phyloP scores from a whole-genome alignment of 805 yeast species.

The Soucietia sequanensis region DNA sequence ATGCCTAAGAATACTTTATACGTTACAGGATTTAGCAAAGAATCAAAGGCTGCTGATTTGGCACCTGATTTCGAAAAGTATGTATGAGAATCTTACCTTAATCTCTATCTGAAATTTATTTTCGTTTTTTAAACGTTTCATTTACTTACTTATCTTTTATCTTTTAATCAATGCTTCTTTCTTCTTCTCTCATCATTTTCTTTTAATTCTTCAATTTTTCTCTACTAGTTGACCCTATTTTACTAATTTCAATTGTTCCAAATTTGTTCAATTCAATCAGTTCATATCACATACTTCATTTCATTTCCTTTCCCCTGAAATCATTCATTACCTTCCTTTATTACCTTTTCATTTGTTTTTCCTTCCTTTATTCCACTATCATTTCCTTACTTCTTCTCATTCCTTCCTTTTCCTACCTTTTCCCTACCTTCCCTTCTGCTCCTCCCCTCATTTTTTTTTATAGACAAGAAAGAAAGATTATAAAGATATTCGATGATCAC shows the following conservation, averaged over 20 bases:
- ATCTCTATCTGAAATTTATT: slow-evolving; percentile 1
- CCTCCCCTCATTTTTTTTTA: slow-evolving; percentile 3
- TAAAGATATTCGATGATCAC: too few species aligned
- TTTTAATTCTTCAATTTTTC: too few species aligned
- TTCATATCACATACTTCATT: too few species aligned
- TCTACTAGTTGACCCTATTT: too few species aligned
- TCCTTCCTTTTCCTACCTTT: slow-evolving; percentile 5
- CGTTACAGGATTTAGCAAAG: slow-evolving; percentile 57
- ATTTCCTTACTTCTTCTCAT: slow-evolving; percentile 3
- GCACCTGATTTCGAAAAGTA: slow-evolving; percentile 63
- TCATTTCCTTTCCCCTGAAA: too few species aligned
- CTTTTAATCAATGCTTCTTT: neutral
- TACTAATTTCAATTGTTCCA: too few species aligned
- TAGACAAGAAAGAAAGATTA: too few species aligned
- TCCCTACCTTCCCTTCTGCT: slow-evolving; percentile 4
- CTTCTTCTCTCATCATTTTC: neutral
- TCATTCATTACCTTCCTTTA: slow-evolving; percentile 1
- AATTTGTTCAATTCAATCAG: too few species aligned
- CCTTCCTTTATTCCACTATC: slow-evolving; percentile 5
- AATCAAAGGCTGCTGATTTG: slow-evolving; percentile 53
- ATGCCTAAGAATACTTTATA: slow-evolving; percentile 52
- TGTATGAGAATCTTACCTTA: slow-evolving; percentile 29
- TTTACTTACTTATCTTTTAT: slow-evolving; percentile 4
- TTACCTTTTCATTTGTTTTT: slow-evolving; percentile 3
- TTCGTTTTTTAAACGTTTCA: slow-evolving; percentile 4